These are phyloP conservation scores for Ascodesmis nigricans DNA, from an alignment of 495 filamentous ascomycete genomes.

Conservation along the genomic window DNA sequence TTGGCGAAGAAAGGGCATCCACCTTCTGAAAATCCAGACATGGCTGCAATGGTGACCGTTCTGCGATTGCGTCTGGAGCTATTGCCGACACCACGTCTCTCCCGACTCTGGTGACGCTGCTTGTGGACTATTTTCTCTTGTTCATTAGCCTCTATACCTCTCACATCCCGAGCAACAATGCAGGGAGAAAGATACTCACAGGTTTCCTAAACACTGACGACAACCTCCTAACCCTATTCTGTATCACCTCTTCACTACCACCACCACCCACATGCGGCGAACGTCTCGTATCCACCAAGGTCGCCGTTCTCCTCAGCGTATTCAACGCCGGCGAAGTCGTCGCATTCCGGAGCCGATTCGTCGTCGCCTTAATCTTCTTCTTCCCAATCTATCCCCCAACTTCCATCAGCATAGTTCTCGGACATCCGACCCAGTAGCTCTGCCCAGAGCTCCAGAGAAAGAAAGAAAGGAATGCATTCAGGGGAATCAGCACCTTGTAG, in stretches of 20 bases:
- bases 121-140: too few species aligned
- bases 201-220: too few species aligned
- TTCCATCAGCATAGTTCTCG: background rate
- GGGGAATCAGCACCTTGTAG: conserved; percentile 14
- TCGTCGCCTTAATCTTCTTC: conserved; percentile 17
- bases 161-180: too few species aligned
- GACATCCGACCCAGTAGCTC: background rate
- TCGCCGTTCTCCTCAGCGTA: background rate
- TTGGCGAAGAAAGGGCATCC: background rate
- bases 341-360: conserved; percentile 9
- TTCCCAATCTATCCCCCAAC: conserved; percentile 13
- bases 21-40: background rate
- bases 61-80: too few species aligned
- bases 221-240: too few species aligned
- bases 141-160: too few species aligned
- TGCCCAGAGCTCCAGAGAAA: background rate
- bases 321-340: conserved; percentile 3
- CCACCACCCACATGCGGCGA: too few species aligned
- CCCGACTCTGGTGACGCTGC: background rate
- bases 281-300: too few species aligned
- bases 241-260: too few species aligned
- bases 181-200: too few species aligned
- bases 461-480: background rate
- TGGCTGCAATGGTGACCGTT: background rate
- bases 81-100: background rate